phyloP scores from a whole-genome alignment of 1,284 basidiomycete species.

The Cutaneotrichosporon daszewskae region DNA sequence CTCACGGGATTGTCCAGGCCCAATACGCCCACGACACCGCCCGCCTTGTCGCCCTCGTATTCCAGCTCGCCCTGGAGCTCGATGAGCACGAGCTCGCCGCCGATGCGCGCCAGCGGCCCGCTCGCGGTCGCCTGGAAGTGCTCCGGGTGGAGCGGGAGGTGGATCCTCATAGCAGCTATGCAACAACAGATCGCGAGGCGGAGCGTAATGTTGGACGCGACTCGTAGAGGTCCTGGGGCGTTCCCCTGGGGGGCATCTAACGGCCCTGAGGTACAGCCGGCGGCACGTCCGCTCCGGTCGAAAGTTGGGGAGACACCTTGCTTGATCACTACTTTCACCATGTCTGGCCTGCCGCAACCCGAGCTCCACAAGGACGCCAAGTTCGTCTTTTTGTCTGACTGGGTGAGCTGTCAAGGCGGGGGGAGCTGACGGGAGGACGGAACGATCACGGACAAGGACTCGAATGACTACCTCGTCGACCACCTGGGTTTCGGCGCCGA shows the following conservation, averaged over 20 bases:
- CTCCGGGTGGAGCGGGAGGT: conserved; percentile 39
- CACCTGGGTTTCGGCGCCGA: conserved; percentile 53
- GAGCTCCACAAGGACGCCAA: conserved; percentile 70
- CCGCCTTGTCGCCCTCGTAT: conserved; percentile 50
- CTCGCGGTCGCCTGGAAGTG: conserved; percentile 24
- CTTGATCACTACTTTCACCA: conserved; percentile 2
- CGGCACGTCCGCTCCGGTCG: background rate
- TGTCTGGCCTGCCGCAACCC: conserved; percentile 61
- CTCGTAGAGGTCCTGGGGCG: background rate
- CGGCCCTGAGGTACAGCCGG: background rate
- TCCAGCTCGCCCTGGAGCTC: conserved; percentile 51
- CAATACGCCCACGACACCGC: conserved; percentile 42
- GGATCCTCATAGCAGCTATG: conserved; percentile 38
- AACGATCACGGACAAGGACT: conserved; percentile 83
- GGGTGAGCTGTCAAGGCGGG: conserved; percentile 54
- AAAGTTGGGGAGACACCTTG: no score
- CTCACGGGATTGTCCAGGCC: conserved; percentile 45
- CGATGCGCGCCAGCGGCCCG: conserved; percentile 31
- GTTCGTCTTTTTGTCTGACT: conserved; percentile 82
- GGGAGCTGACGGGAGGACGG: conserved; percentile 61
- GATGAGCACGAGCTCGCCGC: conserved; percentile 40
- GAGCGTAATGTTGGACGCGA: background rate
- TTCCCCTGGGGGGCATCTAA: background rate
- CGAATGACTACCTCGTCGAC: conserved; percentile 64
- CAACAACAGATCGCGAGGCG: background rate